Percentiles rank a stretch among this genome's conserved stretches.
These are phyloP conservation scores for Jimgerdemannia lactiflua DNA, from an alignment of 192 early-diverging fungal species.

Conservation along the genomic window DNA sequence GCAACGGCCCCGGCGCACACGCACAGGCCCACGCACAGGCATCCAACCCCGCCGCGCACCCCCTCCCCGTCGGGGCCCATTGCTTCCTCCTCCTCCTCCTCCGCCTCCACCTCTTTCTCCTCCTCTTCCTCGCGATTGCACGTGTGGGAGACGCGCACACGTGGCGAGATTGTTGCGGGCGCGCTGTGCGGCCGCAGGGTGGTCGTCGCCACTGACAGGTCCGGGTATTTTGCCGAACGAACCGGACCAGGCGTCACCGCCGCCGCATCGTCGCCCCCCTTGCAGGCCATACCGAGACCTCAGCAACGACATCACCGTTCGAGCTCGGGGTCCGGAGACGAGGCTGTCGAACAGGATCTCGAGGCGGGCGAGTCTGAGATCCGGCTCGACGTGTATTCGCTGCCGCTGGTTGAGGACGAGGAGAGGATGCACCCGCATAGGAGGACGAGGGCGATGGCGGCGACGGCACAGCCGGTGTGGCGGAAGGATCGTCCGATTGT, in stretches of 20 bases:
- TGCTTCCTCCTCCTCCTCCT: background rate
- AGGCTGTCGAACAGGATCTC: too few species aligned
- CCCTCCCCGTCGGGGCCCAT: background rate
- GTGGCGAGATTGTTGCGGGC: background rate
- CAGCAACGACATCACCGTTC: background rate
- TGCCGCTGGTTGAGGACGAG: too few species aligned
- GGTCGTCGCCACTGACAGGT: background rate
- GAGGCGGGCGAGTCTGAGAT: too few species aligned
- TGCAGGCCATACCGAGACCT: background rate
- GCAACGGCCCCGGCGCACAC: background rate
- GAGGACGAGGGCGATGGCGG: too few species aligned
- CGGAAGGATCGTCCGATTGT: background rate
- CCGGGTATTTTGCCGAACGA: background rate
- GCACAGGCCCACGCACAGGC: too few species aligned
- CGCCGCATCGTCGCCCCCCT: too few species aligned
- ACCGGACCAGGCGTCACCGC: background rate
- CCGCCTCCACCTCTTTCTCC: background rate
- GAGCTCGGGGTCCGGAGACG: too few species aligned
- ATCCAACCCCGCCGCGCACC: background rate
- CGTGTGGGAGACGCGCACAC: background rate
- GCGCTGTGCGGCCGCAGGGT: background rate
- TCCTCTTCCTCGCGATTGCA: background rate
- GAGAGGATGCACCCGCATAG: too few species aligned
- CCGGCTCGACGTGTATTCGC: too few species aligned
- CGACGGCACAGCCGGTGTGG: background rate